Evolutionary conservation across 1,284 basidiomycete species (phyloP).

Genomic region (Malassezia sp.): DNA sequence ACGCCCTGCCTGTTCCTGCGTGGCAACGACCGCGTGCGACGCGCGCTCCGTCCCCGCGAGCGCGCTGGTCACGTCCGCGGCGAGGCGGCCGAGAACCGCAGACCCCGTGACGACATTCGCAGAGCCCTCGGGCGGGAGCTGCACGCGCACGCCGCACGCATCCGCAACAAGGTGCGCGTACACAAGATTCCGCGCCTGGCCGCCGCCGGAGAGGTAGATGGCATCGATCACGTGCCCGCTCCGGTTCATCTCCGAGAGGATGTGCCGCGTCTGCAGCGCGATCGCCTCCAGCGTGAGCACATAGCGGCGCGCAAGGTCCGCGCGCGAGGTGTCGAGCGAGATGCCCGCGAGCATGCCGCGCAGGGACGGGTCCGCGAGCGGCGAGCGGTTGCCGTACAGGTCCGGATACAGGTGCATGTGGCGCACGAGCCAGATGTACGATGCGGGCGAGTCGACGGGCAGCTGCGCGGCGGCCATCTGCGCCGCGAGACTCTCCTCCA

Average conservation of each 20-base stretch:
- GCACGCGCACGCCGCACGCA: slow-evolving; percentile 68
- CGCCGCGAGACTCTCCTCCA: slow-evolving; percentile 64
- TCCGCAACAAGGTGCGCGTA: slow-evolving; percentile 62
- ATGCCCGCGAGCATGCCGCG: slow-evolving; percentile 80
- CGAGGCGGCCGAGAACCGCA: slow-evolving; percentile 84
- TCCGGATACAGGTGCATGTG: slow-evolving; percentile 91
- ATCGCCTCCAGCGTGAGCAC: slow-evolving; percentile 85
- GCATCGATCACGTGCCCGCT: slow-evolving; percentile 72
- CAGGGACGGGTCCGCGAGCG: slow-evolving; percentile 86
- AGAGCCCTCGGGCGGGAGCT: slow-evolving; percentile 63
- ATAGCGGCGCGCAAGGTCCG: slow-evolving; percentile 79
- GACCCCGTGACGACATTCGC: slow-evolving; percentile 82
- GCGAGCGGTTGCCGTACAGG: slow-evolving; percentile 74
- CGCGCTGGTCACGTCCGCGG: slow-evolving; percentile 54
- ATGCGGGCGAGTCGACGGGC: slow-evolving; percentile 51
- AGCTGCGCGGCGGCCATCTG: slow-evolving; percentile 51
- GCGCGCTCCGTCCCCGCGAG: neutral
- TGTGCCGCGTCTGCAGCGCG: slow-evolving; percentile 87
- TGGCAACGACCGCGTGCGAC: slow-evolving; percentile 12
- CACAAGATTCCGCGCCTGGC: slow-evolving; percentile 38
- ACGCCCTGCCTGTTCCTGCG: slow-evolving; percentile 50
- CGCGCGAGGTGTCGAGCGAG: slow-evolving; percentile 63
- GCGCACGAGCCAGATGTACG: slow-evolving; percentile 55
- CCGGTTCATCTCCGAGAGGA: slow-evolving; percentile 78
- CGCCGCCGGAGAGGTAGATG: slow-evolving; percentile 69